These are phyloP conservation scores for Lachnum nothofagi DNA, from an alignment of 2,329 filamentous ascomycete species.

Conservation along the genomic window DNA sequence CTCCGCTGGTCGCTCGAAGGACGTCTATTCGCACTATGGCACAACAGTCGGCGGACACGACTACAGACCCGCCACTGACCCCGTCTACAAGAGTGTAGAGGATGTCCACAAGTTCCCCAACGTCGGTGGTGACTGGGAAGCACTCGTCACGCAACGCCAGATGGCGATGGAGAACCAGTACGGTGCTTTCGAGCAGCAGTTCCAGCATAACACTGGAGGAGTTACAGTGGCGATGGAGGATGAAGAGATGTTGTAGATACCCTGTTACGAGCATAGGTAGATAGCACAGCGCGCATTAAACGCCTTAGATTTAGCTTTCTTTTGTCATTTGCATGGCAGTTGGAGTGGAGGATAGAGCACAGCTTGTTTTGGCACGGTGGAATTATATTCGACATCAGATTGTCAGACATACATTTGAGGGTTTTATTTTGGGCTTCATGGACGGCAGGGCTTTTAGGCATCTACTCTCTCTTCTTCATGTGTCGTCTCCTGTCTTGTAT, in stretches of 20 bases:
- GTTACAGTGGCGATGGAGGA: conserved; percentile 24
- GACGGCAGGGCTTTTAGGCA: conserved; percentile 20
- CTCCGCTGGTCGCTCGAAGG: conserved; percentile 38
- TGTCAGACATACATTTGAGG: conserved; percentile 1
- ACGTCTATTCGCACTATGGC: conserved; percentile 43
- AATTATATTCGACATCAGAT: conserved; percentile 4
- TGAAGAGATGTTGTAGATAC: conserved; percentile 34
- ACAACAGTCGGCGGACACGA: conserved; percentile 35
- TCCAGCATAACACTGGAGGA: conserved; percentile 20
- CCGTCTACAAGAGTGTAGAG: conserved; percentile 50
- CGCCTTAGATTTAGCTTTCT: conserved; percentile 17
- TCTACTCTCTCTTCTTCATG: conserved; percentile 26
- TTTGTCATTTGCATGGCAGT: conserved; percentile 1
- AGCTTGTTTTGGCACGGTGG: conserved; percentile 6
- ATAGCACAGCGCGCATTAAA: conserved; percentile 18
- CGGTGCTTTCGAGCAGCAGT: conserved; percentile 24
- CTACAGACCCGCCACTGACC: conserved; percentile 59
- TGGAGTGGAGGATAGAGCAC: neutral
- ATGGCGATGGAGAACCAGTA: conserved; percentile 32
- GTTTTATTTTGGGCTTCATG: conserved; percentile 5
- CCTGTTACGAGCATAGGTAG: conserved; percentile 16
- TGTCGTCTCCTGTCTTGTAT: conserved; percentile 11
- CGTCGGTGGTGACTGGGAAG: conserved; percentile 23
- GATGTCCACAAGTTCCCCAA: conserved; percentile 26
- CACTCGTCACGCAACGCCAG: conserved; percentile 22